Conservation (phyloP, 257 asterid genomes). For the Nyctanthes arbortristis region DNA sequence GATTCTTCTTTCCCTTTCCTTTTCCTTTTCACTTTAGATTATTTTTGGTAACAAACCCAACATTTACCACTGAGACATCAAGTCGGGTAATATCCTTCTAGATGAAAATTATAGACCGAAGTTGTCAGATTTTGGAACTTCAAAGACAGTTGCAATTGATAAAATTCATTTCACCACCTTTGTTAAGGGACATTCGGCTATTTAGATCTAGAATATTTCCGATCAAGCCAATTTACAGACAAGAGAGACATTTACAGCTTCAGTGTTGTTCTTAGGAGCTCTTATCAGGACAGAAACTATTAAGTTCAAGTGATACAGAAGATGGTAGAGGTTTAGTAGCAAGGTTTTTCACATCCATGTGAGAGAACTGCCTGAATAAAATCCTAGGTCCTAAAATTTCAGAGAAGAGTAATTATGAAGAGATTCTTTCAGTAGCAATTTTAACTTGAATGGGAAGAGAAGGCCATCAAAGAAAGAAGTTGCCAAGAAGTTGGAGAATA, state of each 20-base stretch:
- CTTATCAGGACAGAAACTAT: slow-evolving; percentile 31
- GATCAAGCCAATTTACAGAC: slow-evolving; percentile 30
- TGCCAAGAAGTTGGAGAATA: slow-evolving; percentile 35
- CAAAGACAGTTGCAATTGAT: slow-evolving; percentile 25
- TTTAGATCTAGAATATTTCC: slow-evolving; percentile 41
- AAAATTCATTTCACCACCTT: slow-evolving; percentile 37
- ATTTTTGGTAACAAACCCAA: too few relatives aligned
- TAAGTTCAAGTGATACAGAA: slow-evolving; percentile 12
- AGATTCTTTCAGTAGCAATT: slow-evolving; percentile 25
- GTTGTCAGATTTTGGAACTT: slow-evolving; percentile 42
- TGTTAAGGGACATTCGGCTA: slow-evolving; percentile 42
- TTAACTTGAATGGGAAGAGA: slow-evolving; percentile 34
- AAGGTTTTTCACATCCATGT: slow-evolving; percentile 30
- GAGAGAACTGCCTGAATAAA: slow-evolving; percentile 3
- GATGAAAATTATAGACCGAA: slow-evolving; percentile 40
- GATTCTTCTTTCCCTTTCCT: too few relatives aligned
- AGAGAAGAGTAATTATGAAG: slow-evolving; percentile 27
- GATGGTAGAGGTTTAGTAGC: slow-evolving; percentile 34
- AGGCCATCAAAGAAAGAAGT: slow-evolving; percentile 40
- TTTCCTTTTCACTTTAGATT: too few relatives aligned
- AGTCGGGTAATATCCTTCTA: slow-evolving; percentile 37
- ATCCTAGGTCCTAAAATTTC: slow-evolving; percentile 28
- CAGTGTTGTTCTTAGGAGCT: slow-evolving; percentile 41
- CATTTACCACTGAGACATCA: slow-evolving; percentile 45
- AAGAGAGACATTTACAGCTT: slow-evolving; percentile 49